Evolutionary conservation across 2,329 filamentous ascomycete species (phyloP), one percentile per base, ranked within the genome.

Genomic region (Xylariaceae sp.): DNA sequence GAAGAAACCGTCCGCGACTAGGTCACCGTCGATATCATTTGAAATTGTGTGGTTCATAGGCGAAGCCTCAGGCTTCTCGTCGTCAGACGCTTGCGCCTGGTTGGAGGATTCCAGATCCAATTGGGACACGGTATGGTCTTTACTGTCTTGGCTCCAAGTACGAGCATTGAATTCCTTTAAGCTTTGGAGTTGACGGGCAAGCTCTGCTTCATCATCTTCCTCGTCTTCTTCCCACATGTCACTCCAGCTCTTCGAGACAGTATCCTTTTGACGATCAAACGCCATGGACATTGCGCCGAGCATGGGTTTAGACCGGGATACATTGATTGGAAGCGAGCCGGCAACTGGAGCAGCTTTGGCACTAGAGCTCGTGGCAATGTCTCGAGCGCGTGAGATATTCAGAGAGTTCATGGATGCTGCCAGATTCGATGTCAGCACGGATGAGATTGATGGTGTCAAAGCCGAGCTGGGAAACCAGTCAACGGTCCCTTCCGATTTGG

Each of bases 211-310:
- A 57, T 88, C 84, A 58, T 88, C 86, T 65, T 94, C 91, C 42
- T 78, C 75, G 48, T 97, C 93, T 70, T 97, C 93, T 53, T 97
- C 93, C 87, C 91, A 97, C 70, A 97, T 84, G 70, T 99, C 94
- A 66, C 92, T 96, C 94, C 94, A 99, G 77, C 94, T 97, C 86
- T 97, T 97, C 51, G 94, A 96, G 44, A 95, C 89, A 44, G 81
- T 77, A 42, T 93, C 88, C 57, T 84, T 82, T 68, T 88, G 84
- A 65, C 85, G 85, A 47, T 89, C 89, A 67, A 96, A 93, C 46
- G 93, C 83, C 66, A 87, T 82, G 5, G 89, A 85, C 79, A 93
- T 86, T 55, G 89, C 86, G 48, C 82, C 77, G 61, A 86, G 76
- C 39, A 82, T 80, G 57, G 83, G 78, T 60, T 82, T 82, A 1